Conservation (phyloP, 2,329 filamentous ascomycete genomes). For the Fusarium torulosum region DNA sequence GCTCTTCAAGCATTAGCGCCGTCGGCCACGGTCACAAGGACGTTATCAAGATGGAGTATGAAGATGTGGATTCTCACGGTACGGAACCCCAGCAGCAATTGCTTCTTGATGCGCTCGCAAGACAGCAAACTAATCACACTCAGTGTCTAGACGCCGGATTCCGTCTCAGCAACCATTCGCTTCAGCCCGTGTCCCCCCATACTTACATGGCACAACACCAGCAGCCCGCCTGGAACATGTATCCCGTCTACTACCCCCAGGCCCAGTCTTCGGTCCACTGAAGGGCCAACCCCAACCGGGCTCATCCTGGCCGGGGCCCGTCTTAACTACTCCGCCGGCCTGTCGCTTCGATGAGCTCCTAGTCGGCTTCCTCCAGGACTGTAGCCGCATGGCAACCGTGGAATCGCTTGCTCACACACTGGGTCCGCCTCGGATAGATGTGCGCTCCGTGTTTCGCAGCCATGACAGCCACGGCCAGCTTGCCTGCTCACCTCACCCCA, state of each 20-base stretch:
- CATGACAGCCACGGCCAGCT: constrained; percentile 40
- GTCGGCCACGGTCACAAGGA: constrained; percentile 55
- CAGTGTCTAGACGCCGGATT: constrained; percentile 51
- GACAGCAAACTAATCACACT: constrained; percentile 48
- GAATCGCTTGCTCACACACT: constrained; percentile 49
- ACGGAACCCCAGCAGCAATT: constrained; percentile 29
- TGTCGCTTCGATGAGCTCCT: constrained; percentile 53
- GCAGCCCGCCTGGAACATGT: constrained; percentile 52
- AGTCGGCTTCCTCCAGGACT: constrained; percentile 53
- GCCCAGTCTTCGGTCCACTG: constrained; percentile 52
- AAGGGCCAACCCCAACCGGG: constrained; percentile 44
- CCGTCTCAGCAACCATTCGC: constrained; percentile 49
- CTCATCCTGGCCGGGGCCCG: constrained; percentile 50
- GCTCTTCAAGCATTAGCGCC: constrained; percentile 48
- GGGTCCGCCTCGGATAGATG: constrained; percentile 51
- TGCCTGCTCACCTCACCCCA: constrained; percentile 47
- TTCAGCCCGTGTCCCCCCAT: constrained; percentile 40
- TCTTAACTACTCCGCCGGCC: constrained; percentile 49
- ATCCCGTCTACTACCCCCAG: constrained; percentile 53
- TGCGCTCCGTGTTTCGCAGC: constrained; percentile 52
- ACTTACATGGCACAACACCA: constrained; percentile 49
- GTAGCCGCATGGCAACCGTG: constrained; percentile 51
- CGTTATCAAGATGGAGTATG: constrained; percentile 57
- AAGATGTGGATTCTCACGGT: constrained; percentile 54
- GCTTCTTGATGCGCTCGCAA: background rate